A percentile compares a stretch with the other conserved stretches of the same genome.
phyloP scores from a whole-genome alignment of 192 early-diverging fungal genomes.

The Backusella macrospora region DNA sequence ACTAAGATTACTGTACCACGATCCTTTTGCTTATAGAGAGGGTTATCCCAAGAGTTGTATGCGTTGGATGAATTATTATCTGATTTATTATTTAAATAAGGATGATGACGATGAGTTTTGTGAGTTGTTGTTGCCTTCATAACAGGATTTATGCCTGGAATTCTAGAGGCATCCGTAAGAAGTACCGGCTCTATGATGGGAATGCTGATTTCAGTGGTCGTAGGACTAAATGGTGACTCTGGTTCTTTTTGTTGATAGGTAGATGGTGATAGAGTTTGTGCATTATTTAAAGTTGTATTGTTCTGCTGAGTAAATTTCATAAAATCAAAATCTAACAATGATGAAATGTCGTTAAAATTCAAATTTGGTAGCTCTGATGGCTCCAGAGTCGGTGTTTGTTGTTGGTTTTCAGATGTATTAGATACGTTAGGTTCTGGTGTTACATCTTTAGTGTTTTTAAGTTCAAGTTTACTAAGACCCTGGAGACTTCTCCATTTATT shows the following conservation, averaged over 20 bases:
- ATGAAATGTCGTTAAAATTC: background rate
- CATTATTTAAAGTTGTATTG: background rate
- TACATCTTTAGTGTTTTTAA: background rate
- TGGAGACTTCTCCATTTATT: conserved; percentile 8
- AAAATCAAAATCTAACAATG: background rate
- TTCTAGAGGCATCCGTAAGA: background rate
- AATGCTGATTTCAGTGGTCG: background rate
- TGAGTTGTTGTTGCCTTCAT: background rate
- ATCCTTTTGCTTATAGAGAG: background rate
- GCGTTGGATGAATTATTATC: background rate
- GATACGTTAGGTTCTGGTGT: background rate
- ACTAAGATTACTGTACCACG: background rate
- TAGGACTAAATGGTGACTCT: background rate
- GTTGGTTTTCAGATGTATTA: background rate
- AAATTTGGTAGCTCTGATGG: background rate
- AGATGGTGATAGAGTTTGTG: background rate
- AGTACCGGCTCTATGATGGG: background rate
- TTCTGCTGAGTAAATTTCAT: background rate
- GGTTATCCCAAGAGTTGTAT: background rate
- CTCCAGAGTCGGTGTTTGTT: background rate
- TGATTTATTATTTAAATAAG: background rate
- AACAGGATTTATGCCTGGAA: background rate
- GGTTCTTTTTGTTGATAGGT: background rate
- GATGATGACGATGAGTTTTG: background rate
- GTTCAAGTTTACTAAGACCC: background rate